phyloP scores from a whole-genome alignment of 225 moss, liverwort and hornwort species.

The Rhytidiadelphus loreus region DNA sequence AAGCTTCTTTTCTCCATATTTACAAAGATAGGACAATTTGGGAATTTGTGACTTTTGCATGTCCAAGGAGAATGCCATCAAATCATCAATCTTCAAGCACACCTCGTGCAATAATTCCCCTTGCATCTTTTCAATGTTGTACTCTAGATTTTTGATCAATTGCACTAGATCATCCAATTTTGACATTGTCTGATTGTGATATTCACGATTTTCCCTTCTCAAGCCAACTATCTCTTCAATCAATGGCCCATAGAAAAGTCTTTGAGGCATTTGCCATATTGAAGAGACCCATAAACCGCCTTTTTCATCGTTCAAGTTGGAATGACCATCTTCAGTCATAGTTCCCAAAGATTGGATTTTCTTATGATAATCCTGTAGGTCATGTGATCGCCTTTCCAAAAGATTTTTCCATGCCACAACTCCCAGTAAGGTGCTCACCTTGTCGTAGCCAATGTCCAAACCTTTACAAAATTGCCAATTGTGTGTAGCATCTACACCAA shows the following conservation, averaged over 20 bases:
- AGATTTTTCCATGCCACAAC: background rate
- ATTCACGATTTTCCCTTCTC: background rate
- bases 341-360: background rate
- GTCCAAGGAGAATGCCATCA: background rate
- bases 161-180: background rate
- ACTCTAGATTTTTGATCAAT: background rate
- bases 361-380: background rate
- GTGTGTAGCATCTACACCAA: background rate
- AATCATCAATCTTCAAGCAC: background rate
- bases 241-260: background rate
- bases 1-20: background rate
- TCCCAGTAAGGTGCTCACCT: background rate
- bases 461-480: background rate
- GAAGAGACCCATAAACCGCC: background rate
- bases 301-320: fast-evolving
- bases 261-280: fast-evolving
- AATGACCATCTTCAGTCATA: no score
- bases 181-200: background rate
- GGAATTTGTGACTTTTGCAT: background rate
- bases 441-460: background rate
- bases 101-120: fast-evolving
- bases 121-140: background rate
- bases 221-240: background rate
- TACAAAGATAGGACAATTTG: background rate
- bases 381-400: background rate